Conservation (phyloP, 768 basidiomycete genomes). For the Leccinum longicurvipes region DNA sequence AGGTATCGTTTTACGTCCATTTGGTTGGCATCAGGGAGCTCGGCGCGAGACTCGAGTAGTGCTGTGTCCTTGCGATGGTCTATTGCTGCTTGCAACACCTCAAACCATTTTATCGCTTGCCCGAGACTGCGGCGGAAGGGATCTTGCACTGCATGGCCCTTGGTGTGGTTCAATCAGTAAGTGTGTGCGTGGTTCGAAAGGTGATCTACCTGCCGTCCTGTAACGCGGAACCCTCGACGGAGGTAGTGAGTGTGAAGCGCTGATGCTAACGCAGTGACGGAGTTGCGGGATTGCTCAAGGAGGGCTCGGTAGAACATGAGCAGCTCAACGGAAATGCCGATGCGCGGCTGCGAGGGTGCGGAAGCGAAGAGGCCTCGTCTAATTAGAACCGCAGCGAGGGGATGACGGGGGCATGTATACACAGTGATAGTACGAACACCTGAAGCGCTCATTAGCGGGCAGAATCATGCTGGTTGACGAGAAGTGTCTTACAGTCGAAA, state of each 20-base stretch:
- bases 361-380: not conserved
- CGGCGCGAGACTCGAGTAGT: not conserved
- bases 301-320: not conserved
- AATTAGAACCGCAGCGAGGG: not conserved
- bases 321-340: not conserved
- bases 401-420: not conserved
- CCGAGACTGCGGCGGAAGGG: not conserved
- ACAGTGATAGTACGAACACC: not conserved
- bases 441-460: not conserved
- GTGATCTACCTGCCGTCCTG: not conserved
- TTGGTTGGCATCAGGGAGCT: not conserved
- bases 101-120: not conserved
- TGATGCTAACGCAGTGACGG: not conserved
- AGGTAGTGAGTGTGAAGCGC: not conserved
- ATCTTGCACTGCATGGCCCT: not conserved
- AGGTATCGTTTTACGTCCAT: not conserved
- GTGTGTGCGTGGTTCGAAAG: not conserved
- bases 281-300: not conserved
- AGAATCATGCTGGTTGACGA: not conserved
- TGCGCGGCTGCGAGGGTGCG: not conserved
- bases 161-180: not conserved
- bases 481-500: not conserved
- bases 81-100: not conserved
- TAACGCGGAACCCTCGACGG: not conserved
- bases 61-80: not conserved